phyloP scores from a whole-genome alignment of 2,329 filamentous ascomycete species.

The Stemphylium beticola region DNA sequence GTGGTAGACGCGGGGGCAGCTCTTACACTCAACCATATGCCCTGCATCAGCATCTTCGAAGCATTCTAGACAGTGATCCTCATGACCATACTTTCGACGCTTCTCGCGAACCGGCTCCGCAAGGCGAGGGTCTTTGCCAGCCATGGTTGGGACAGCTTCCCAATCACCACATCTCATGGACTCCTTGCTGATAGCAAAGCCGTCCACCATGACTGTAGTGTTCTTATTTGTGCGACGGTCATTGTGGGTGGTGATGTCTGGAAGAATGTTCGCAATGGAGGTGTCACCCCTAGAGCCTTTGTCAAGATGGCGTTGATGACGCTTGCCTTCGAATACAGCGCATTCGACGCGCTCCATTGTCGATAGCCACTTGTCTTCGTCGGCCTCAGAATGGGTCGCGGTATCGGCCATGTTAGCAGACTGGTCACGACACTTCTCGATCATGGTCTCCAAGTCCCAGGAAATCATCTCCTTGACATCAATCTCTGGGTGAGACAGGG shows the following conservation, averaged over 20 bases:
- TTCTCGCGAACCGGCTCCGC: slow-evolving; percentile 59
- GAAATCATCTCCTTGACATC: slow-evolving; percentile 63
- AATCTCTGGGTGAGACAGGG: slow-evolving; percentile 59
- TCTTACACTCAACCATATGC: slow-evolving; percentile 55
- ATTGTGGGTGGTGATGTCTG: slow-evolving; percentile 50
- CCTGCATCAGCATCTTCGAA: slow-evolving; percentile 52
- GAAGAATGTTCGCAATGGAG: slow-evolving; percentile 46
- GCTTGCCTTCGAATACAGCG: slow-evolving; percentile 64
- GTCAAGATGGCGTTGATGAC: slow-evolving; percentile 51
- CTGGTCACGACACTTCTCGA: slow-evolving; percentile 62
- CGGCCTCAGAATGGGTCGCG: slow-evolving; percentile 49
- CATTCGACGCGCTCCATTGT: slow-evolving; percentile 64
- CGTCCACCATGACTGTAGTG: slow-evolving; percentile 63
- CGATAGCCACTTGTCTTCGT: slow-evolving; percentile 63
- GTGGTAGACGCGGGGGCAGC: slow-evolving; percentile 64
- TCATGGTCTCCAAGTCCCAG: slow-evolving; percentile 63
- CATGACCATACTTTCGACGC: slow-evolving; percentile 55
- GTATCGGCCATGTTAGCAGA: slow-evolving; percentile 51
- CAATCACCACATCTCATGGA: slow-evolving; percentile 60
- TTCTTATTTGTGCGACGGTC: slow-evolving; percentile 63
- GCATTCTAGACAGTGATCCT: slow-evolving; percentile 61
- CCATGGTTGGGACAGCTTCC: slow-evolving; percentile 64
- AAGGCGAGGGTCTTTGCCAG: slow-evolving; percentile 61
- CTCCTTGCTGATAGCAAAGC: slow-evolving; percentile 63
- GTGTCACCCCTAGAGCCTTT: slow-evolving; percentile 30